Base-by-base conservation (phyloP, 192 early-diverging fungal species). In the Backusella tarrabulga region DNA sequence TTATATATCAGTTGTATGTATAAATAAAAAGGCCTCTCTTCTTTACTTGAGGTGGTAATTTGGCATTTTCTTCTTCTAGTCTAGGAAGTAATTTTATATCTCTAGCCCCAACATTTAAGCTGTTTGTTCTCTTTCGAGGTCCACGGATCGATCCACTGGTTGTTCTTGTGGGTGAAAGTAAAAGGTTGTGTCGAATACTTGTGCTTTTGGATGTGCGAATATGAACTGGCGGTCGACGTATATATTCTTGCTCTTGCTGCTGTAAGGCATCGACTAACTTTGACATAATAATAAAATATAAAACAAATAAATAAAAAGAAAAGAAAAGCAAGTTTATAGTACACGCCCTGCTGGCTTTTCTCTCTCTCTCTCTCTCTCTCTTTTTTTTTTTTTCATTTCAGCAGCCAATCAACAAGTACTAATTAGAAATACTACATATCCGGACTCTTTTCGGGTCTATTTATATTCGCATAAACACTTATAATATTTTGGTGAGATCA, bases 61-160 rank as follows among this genome's bases (percentile, higher is more conserved):
- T 77, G 46, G 85, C 86, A 75, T 90, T 90, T 81, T 90, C 83
- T 70, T 90, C 84, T 80, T 90, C 88, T 44, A 90, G 60, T 50
- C 85, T 83, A 68, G 84, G 82, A 63, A 89, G 71, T 19, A 72
- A 7, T 26, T 72, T 72, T 14, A 72, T 29, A 44, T 72, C 71
- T 44, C 23, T 72, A 8, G 23, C 23, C 8, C 21, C 71, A 17
- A 41, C 42, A 50, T 41, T 72, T 19, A 72, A 50, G 41, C 71
- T 72, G 7, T 72, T 72, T 46, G 71, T 72, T 72, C 71, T 72
- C 42, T 29, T 72, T 50, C 71, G 40, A 17, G 36, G 23, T 11
- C 71, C 71, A 44, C 71, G 21, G 1, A 72, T 21, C n/a, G 71
- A 72, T 44, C 26, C 23, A 17, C 71, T 72, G 7, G 71, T 72